Conservation (phyloP, 2,329 filamentous ascomycete species). For the Pleomassaria siparia region DNA sequence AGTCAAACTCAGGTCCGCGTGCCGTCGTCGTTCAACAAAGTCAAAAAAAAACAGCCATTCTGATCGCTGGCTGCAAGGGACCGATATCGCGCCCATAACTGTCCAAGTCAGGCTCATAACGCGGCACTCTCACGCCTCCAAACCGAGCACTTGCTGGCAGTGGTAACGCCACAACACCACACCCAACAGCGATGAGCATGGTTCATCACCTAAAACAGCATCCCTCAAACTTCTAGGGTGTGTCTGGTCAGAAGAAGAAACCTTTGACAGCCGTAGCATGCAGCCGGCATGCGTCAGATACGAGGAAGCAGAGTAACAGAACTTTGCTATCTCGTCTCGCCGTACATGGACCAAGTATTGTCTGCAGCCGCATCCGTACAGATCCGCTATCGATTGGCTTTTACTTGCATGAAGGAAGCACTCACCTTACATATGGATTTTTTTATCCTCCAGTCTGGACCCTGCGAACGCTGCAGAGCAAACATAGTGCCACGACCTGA, state of each 20-base stretch:
- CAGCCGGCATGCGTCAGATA: background rate
- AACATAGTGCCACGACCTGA: background rate
- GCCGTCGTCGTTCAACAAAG: background rate
- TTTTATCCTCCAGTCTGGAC: constrained; percentile 9
- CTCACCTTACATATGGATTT: background rate
- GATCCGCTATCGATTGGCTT: constrained; percentile 23
- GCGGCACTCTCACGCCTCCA: too few relatives aligned
- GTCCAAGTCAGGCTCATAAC: too few relatives aligned
- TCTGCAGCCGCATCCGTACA: constrained; percentile 14
- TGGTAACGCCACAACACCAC: background rate
- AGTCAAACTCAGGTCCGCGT: background rate
- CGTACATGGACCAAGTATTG: constrained; percentile 14
- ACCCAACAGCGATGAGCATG: background rate
- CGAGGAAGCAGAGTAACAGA: background rate
- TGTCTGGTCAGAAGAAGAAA: background rate
- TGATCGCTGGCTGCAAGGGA: background rate
- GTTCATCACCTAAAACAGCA: background rate
- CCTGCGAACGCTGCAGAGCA: background rate
- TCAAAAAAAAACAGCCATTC: too few relatives aligned
- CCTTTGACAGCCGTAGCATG: background rate
- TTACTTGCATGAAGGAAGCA: constrained; percentile 13
- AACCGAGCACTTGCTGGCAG: background rate
- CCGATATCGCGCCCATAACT: background rate
- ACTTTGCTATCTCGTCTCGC: too few relatives aligned
- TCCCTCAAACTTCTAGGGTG: background rate